Evolutionary conservation across 139 green algal species (phyloP), one percentile per base, ranked within the genome.

Genomic region (Tetradesmus obliquus): DNA sequence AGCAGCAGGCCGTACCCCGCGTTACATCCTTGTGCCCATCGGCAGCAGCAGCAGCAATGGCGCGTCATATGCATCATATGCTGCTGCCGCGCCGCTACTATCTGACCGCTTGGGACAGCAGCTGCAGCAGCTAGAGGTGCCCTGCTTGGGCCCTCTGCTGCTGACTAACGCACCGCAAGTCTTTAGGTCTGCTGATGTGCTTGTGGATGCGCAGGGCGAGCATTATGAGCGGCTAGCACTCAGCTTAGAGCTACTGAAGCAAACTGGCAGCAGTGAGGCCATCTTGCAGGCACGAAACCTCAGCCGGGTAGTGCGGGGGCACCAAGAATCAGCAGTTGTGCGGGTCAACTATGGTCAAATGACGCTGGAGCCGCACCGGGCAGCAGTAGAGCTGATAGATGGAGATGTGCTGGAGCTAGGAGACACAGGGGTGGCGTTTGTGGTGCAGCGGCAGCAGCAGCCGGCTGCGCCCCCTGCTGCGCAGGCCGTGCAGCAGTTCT

Each of bases 211-310:
- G 12, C 54, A 22, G 3, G 76, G 55, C 8, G 51, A 81, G 15
- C 53, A 54, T 32, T 85, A n/a, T 54, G 88, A 91, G n/a, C 69
- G 82, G 1, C 32, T 93, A 7, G 83, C 72, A 12, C 88, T 86
- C 6, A 55, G 45, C 17, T 55, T 94, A 3, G 94, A 95, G 88
- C 10, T 92, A 3, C 91, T 88, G 2, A 91, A 90, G 12, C 91
- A 88, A 0, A 24, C 72, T 62, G 55, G 76, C 69, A 92, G 94
- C 4, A 24, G 22, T 3, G 20, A 54, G 13, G 71, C 86, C 10
- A 19, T 90, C 20, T 55, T 93, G 32, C 93, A 92, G 55, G 89
- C 93, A 0, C 83, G 74, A 80, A 88, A 91, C 86, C 76, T 82
- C 66, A 79, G 87, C 74, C n/a, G 87, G 55, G 55, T 83, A 85